Percentiles rank a stretch among this genome's conserved stretches.
These are phyloP conservation scores for Podospora appendiculata DNA, from an alignment of 495 filamentous ascomycete genomes.

Conservation along the genomic window DNA sequence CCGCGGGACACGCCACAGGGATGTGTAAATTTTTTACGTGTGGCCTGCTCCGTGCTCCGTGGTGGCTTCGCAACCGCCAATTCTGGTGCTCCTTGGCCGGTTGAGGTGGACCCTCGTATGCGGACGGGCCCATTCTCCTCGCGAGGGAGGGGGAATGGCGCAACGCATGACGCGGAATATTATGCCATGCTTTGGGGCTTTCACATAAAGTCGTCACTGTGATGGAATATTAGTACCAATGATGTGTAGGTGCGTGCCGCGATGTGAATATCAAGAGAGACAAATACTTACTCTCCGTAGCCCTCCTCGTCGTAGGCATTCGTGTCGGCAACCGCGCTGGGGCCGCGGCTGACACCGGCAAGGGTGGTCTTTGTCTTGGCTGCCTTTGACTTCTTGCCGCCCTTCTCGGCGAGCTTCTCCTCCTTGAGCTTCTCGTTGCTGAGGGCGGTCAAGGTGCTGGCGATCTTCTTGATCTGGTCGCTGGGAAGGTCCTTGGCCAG, in stretches of 20 bases:
- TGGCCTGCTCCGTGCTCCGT: conserved; percentile 2
- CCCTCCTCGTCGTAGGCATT: conserved; percentile 63
- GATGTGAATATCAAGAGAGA: background rate
- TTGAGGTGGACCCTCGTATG: background rate
- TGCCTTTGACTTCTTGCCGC: conserved; percentile 91
- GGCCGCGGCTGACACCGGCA: conserved; percentile 43
- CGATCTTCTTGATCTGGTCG: conserved; percentile 91
- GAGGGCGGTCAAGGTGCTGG: conserved; percentile 72
- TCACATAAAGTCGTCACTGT: conserved; percentile 48
- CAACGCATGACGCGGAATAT: conserved; percentile 1
- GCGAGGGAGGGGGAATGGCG: background rate
- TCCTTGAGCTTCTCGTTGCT: conserved; percentile 99
- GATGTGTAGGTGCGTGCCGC: background rate
- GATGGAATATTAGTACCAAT: conserved; percentile 10
- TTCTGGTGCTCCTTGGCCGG: background rate
- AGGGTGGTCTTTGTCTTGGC: conserved; percentile 88
- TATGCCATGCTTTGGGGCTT: conserved; percentile 4
- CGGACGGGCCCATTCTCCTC: background rate
- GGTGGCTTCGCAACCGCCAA: background rate
- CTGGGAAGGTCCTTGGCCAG: conserved; percentile 81
- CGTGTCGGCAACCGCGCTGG: conserved; percentile 63
- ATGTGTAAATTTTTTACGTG: background rate
- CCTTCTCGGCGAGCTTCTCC: conserved; percentile 91
- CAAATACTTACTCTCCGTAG: conserved; percentile 64
- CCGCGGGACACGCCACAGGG: no score